phyloP scores from a whole-genome alignment of 78 protist genomes.

The Bodo saltans region DNA sequence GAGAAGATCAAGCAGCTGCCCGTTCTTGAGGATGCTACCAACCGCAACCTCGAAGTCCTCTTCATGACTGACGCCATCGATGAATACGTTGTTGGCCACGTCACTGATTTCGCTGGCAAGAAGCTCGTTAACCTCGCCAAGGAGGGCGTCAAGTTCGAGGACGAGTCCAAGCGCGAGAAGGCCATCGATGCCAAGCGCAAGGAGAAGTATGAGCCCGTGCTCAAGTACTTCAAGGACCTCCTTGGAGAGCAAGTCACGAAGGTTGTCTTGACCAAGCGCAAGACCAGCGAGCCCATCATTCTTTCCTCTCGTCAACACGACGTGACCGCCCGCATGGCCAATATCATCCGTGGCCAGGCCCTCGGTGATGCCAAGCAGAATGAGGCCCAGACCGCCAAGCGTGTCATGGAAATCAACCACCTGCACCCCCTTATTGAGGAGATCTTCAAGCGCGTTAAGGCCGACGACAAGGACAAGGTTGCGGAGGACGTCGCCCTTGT shows the following conservation, averaged over 20 bases:
- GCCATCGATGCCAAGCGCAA: slow-evolving; percentile 42
- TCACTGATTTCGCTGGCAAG: slow-evolving; percentile 70
- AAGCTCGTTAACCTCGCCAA: slow-evolving; percentile 76
- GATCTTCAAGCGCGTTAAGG: slow-evolving; percentile 45
- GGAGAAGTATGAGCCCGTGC: slow-evolving; percentile 66
- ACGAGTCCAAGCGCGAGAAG: slow-evolving; percentile 50
- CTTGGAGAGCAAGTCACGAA: slow-evolving; percentile 54
- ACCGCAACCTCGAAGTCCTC: slow-evolving; percentile 89
- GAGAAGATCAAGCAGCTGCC: slow-evolving; percentile 77
- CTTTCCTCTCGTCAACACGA: slow-evolving; percentile 78
- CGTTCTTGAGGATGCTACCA: slow-evolving; percentile 70
- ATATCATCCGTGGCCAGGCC: slow-evolving; percentile 87
- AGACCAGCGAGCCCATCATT: slow-evolving; percentile 72
- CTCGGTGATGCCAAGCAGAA: slow-evolving; percentile 22
- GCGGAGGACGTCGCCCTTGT: slow-evolving; percentile 56
- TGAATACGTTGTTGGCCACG: slow-evolving; percentile 83
- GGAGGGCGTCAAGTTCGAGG: slow-evolving; percentile 80
- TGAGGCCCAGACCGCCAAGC: slow-evolving; percentile 11
- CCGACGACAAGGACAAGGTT: slow-evolving; percentile 48
- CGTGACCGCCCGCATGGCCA: slow-evolving; percentile 88
- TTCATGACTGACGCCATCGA: slow-evolving; percentile 92
- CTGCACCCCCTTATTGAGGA: slow-evolving; percentile 72
- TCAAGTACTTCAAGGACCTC: slow-evolving; percentile 46
- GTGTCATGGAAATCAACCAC: slow-evolving; percentile 85
- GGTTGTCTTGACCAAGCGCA: slow-evolving; percentile 68